Evolutionary conservation across 2,329 filamentous ascomycete species (phyloP).

Genomic region (Ophidiomyces ophidiicola): DNA sequence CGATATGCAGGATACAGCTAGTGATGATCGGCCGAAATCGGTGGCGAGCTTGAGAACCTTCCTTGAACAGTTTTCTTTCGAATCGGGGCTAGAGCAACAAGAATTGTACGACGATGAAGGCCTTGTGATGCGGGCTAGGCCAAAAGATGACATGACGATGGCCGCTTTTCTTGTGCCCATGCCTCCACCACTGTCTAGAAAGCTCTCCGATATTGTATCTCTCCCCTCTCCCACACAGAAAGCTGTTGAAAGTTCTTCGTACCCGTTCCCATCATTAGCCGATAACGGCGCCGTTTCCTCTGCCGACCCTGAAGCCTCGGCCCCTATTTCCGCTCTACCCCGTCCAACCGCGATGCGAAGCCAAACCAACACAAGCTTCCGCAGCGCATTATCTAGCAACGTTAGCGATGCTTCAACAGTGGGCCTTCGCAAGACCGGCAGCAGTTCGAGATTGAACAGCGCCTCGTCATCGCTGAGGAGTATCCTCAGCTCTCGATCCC

Average conservation of each 20-base stretch:
- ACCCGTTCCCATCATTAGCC: not conserved
- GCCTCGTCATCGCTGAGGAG: conserved; percentile 8
- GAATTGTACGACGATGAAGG: not conserved
- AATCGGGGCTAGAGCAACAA: conserved; percentile 1
- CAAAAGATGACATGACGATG: too few species aligned
- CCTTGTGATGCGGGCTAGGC: too few species aligned
- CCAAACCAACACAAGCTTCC: conserved; percentile 1
- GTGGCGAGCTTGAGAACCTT: conserved; percentile 29
- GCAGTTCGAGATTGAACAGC: conserved; percentile 2
- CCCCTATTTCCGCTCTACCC: conserved; percentile 9
- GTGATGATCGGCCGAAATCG: conserved; percentile 29
- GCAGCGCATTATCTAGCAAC: conserved; percentile 7
- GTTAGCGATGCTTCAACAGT: conserved; percentile 2
- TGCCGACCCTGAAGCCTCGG: not conserved
- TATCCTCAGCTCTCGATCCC: conserved; percentile 2
- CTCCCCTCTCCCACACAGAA: conserved; percentile 3
- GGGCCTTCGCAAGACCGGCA: not conserved
- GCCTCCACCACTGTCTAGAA: not conserved
- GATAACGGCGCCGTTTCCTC: not conserved
- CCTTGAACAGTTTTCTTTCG: conserved; percentile 27
- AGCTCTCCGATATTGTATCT: conserved; percentile 6
- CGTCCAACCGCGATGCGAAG: conserved; percentile 6
- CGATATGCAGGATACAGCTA: conserved; percentile 23
- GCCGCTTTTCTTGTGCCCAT: not conserved
- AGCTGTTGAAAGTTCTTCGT: not conserved